Conservation (phyloP, 2,329 filamentous ascomycete species). For the Huntiella omanensis region DNA sequence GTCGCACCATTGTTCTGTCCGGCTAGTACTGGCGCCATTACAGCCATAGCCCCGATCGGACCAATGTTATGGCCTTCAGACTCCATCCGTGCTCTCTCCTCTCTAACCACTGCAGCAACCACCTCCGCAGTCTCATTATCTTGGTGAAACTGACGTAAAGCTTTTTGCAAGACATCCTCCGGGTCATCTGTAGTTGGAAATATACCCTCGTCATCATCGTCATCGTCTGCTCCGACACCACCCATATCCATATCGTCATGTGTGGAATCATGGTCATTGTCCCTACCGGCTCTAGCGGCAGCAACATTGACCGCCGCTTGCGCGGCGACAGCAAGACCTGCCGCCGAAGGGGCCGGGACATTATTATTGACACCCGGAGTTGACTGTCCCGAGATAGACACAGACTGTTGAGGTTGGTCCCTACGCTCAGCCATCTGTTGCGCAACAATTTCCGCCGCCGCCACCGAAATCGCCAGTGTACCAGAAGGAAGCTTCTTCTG, state of each 20-base stretch:
- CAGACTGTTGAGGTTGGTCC: too few relatives aligned
- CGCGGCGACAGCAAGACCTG: conserved; percentile 2
- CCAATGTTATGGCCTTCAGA: conserved; percentile 15
- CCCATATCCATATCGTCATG: not conserved
- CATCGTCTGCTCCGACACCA: not conserved
- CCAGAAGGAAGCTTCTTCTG: not conserved
- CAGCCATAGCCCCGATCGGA: not conserved
- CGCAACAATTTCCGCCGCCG: conserved; percentile 14
- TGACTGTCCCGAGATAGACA: not conserved
- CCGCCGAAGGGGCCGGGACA: conserved; percentile 2
- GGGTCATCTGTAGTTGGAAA: conserved; percentile 28
- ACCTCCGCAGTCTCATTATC: conserved; percentile 40
- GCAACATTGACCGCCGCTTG: conserved; percentile 13
- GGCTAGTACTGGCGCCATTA: too few relatives aligned
- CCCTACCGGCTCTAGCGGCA: conserved; percentile 7
- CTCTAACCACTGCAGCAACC: conserved; percentile 34
- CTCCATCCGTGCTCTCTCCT: conserved; percentile 31
- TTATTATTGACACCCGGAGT: not conserved
- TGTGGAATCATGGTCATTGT: not conserved
- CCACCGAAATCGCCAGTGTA: conserved; percentile 5
- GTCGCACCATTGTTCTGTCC: too few relatives aligned
- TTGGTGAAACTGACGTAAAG: conserved; percentile 37
- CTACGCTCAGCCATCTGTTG: not conserved
- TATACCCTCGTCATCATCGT: not conserved
- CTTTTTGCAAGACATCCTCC: conserved; percentile 39